Evolutionary conservation across 2,329 filamentous ascomycete genomes (phyloP).

Genomic region (Trichoderma sp.): DNA sequence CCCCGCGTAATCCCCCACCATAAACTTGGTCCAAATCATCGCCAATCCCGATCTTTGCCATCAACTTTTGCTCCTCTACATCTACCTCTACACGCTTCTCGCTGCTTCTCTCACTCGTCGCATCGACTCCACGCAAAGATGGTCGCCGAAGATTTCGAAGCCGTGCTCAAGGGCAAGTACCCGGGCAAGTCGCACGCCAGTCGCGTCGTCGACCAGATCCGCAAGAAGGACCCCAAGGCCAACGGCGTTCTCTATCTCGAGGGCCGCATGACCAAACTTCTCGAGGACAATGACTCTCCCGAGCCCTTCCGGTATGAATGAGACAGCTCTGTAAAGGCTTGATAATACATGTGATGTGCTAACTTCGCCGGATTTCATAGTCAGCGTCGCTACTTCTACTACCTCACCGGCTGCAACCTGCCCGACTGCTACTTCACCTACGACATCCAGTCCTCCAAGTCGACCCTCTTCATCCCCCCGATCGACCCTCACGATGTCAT

Average conservation of each 20-base stretch:
- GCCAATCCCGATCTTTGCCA: background rate
- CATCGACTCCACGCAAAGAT: constrained; percentile 25
- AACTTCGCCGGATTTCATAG: constrained; percentile 40
- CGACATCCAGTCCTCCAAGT: constrained; percentile 67
- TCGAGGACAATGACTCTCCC: constrained; percentile 85
- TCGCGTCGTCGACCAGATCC: constrained; percentile 77
- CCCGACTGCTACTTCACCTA: constrained; percentile 80
- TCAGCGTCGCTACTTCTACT: constrained; percentile 92
- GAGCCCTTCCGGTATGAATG: constrained; percentile 68
- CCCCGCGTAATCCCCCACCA: constrained; percentile 19
- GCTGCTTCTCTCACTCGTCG: background rate
- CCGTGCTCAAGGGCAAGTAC: constrained; percentile 61
- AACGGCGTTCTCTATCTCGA: constrained; percentile 82
- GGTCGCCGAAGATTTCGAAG: constrained; percentile 45
- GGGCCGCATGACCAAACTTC: constrained; percentile 73
- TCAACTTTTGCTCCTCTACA: background rate
- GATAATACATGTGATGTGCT: no score
- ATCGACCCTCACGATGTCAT: constrained; percentile 85
- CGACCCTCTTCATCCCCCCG: constrained; percentile 88
- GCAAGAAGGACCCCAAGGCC: constrained; percentile 60
- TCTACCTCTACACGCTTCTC: background rate
- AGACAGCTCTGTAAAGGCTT: no score
- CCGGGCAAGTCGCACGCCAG: constrained; percentile 85
- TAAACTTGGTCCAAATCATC: background rate
- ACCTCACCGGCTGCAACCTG: constrained; percentile 79